Conservation (phyloP, 441 rosid genomes). For the Viola pubescens region DNA sequence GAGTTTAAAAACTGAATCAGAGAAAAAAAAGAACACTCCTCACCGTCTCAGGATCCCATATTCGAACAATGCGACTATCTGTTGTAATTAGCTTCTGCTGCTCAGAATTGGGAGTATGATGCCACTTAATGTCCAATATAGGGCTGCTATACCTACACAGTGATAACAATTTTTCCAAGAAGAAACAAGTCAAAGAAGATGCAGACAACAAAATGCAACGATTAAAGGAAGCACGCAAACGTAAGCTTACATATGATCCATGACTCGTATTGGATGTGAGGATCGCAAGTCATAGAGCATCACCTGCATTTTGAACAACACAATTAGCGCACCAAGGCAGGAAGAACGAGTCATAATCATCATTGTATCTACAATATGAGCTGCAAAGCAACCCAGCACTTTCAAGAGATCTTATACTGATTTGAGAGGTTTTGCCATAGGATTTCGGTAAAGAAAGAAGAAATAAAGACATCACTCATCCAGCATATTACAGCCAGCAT, state of each 20-base stretch:
- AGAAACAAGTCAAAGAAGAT: constrained; percentile 10
- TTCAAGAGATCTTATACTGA: too few relatives aligned
- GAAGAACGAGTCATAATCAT: too few relatives aligned
- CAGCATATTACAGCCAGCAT: too few relatives aligned
- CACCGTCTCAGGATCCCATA: constrained; percentile 96
- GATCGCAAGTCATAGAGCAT: constrained; percentile 83
- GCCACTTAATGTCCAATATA: constrained; percentile 88
- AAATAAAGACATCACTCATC: too few relatives aligned
- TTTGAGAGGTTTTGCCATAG: too few relatives aligned
- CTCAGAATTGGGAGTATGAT: constrained; percentile 65
- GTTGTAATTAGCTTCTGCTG: constrained; percentile 67
- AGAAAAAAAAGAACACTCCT: constrained; percentile 12
- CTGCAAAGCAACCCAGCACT: not conserved
- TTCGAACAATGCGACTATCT: constrained; percentile 73
- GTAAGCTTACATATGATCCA: constrained; percentile 80
- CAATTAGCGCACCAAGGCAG: not conserved
- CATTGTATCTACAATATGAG: not conserved
- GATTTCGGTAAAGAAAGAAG: too few relatives aligned
- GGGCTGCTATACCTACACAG: constrained; percentile 75
- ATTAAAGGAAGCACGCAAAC: not conserved
- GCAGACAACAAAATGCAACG: not conserved
- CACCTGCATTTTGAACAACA: constrained; percentile 42
- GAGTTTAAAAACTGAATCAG: not conserved
- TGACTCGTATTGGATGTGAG: constrained; percentile 61
- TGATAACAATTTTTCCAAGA: constrained; percentile 12